A percentile compares a stretch with the other conserved stretches of the same genome.
Evolutionary conservation across 2,329 filamentous ascomycete genomes (phyloP).

Genomic region (Monilinia fructicola): DNA sequence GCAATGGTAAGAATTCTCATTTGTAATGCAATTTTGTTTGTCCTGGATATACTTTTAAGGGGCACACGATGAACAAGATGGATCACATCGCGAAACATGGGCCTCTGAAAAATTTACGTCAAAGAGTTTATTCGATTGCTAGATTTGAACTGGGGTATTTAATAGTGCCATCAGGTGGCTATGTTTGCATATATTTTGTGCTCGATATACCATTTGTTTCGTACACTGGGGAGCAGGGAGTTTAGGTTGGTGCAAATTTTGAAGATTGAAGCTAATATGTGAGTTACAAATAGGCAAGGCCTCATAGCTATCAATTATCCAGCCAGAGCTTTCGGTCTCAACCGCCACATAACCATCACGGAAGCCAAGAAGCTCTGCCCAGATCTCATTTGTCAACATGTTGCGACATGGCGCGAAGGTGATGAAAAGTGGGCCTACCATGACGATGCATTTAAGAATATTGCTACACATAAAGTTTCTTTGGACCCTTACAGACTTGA

Average conservation of each 20-base stretch:
- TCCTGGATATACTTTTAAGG: neutral
- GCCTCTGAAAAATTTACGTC: neutral
- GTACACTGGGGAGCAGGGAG: neutral
- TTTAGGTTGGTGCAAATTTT: neutral
- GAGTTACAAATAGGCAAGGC: constrained; percentile 61
- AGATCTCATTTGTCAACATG: constrained; percentile 81
- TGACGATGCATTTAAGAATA: constrained; percentile 74
- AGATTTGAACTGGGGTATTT: neutral
- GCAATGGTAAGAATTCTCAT: constrained; percentile 63
- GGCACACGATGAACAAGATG: neutral
- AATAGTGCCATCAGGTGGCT: neutral
- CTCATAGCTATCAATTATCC: constrained; percentile 97
- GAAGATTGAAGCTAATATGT: constrained; percentile 20
- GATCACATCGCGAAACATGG: no score
- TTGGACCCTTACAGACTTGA: constrained; percentile 88
- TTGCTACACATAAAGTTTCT: constrained; percentile 88
- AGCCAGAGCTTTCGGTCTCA: constrained; percentile 77
- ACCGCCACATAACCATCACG: constrained; percentile 70
- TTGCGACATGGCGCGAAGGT: constrained; percentile 91
- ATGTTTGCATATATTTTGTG: no score
- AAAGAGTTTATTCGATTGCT: no score
- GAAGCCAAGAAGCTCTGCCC: constrained; percentile 90
- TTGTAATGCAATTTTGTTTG: neutral
- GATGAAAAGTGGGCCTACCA: constrained; percentile 91
- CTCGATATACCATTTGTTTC: no score